Conservation (phyloP, 768 basidiomycete species). For the Paxillus involutus region DNA sequence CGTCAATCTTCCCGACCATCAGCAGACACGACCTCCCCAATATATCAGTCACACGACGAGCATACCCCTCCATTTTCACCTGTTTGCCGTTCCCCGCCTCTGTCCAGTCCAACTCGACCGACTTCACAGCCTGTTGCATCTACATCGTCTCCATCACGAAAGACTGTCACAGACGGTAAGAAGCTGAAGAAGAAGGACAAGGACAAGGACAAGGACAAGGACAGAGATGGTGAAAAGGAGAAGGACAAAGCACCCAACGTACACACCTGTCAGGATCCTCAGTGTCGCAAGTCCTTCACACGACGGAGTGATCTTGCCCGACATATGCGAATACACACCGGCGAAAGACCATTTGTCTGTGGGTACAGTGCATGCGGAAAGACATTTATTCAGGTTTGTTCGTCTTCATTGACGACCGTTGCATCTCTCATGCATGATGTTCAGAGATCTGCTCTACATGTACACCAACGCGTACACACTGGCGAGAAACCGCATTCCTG, state of each 20-base stretch:
- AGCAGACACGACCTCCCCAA: slow-evolving; percentile 25
- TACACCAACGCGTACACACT: slow-evolving; percentile 87
- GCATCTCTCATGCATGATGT: slow-evolving; percentile 15
- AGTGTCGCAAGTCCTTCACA: slow-evolving; percentile 80
- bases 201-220: slow-evolving; percentile 28
- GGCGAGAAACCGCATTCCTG: slow-evolving; percentile 92
- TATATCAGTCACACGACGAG: slow-evolving; percentile 29
- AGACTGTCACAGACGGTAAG: slow-evolving; percentile 20
- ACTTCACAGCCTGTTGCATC: slow-evolving; percentile 48
- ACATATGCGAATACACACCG: slow-evolving; percentile 89
- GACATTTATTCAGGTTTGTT: slow-evolving; percentile 83
- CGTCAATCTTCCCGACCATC: slow-evolving; percentile 40
- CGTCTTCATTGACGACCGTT: background rate
- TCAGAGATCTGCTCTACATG: slow-evolving; percentile 86
- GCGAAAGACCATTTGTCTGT: slow-evolving; percentile 84
- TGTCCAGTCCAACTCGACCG: slow-evolving; percentile 35
- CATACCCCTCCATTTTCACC: slow-evolving; percentile 22
- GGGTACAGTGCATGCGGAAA: slow-evolving; percentile 75
- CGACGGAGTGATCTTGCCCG: slow-evolving; percentile 81
- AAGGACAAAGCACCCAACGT: slow-evolving; percentile 47
- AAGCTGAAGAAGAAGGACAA: slow-evolving; percentile 28
- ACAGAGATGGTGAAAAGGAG: slow-evolving; percentile 23
- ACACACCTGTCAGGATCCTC: slow-evolving; percentile 69
- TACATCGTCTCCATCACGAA: slow-evolving; percentile 42
- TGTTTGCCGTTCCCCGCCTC: slow-evolving; percentile 29